Base-by-base conservation (phyloP, 1,284 basidiomycete species). In the Anthracocystis setariae region DNA sequence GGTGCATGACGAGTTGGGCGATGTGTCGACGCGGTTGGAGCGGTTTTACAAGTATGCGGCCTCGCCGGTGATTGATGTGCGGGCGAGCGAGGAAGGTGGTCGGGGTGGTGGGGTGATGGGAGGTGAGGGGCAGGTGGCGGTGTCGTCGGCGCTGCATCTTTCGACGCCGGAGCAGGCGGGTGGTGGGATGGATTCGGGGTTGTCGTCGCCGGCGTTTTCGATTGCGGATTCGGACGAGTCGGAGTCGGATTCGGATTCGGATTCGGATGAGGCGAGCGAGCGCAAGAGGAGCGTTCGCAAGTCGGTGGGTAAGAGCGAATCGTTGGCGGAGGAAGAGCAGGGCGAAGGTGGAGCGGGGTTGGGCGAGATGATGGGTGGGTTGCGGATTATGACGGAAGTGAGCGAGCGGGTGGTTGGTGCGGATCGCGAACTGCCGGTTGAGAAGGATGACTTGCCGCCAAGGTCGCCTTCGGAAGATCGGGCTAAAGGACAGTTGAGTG, bases 141-240 rank as follows among this genome's bases (percentile, higher is more conserved):
- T 43, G 17, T 21, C 38, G 15, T 46, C 49, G 10, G 32, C 13
- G 13, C 29, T 50, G 24, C 62, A 59, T 39, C 56, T 66, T 13
- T 43, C 56, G 15, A 52, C 63, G 17, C 63, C 56, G n/a, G 58
- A 57, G 9, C 49, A 45, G 17, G 56, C n/a, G n/a, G n/a, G n/a
- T n/a, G n/a, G 20, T 15, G 33, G 39, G n/a, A 20, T 61, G 8
- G 73, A 73, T 12, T 63, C 75, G 12, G 62, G 58, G 0, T 46
- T 75, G 13, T 56, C 54, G 17, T 77, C 75, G 10, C 71, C 75
- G 2, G 72, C 73, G 2, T 79, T 77, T 33, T 76, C 73, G 15
- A 80, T 79, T 21, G 77, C 73, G 12, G 64, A 65, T 38, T 74
- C 70, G 23, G 78, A 79, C 50, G 75, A 77, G 23, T 66, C 65